Evolutionary conservation across 352 stramenopile genomes (phyloP).

Genomic region (Phytophthora citrophthora): DNA sequence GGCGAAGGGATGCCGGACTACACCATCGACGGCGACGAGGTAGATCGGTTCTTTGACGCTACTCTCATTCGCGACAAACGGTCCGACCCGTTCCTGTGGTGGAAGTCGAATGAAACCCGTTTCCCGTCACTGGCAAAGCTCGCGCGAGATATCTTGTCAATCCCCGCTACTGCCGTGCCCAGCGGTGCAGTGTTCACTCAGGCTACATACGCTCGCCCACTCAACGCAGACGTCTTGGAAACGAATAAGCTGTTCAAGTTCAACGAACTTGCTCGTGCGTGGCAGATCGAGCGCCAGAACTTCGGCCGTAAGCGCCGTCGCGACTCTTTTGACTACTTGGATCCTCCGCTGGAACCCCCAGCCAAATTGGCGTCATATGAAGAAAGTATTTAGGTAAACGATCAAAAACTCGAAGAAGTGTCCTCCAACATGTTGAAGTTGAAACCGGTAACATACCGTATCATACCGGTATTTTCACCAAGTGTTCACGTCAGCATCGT

Average conservation of each 20-base stretch:
- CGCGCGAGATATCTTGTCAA: constrained; percentile 76
- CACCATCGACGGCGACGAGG: constrained; percentile 77
- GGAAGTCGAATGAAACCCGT: constrained; percentile 84
- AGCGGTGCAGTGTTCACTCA: constrained; percentile 79
- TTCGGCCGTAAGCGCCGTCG: constrained; percentile 77
- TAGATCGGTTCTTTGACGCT: constrained; percentile 85
- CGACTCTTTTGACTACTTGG: constrained; percentile 81
- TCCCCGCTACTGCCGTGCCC: constrained; percentile 69
- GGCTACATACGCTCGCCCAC: constrained; percentile 59
- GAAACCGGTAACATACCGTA: background rate
- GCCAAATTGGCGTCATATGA: constrained; percentile 79
- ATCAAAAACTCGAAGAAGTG: constrained; percentile 31
- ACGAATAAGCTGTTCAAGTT: constrained; percentile 84
- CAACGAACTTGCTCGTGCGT: constrained; percentile 70
- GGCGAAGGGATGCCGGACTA: constrained; percentile 81
- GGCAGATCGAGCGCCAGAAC: constrained; percentile 81
- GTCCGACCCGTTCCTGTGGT: constrained; percentile 83
- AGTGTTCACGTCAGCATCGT: constrained; percentile 33
- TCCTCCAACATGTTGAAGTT: background rate
- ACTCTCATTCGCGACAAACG: constrained; percentile 83
- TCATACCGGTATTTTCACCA: background rate
- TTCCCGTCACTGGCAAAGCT: constrained; percentile 78
- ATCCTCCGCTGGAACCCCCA: constrained; percentile 59
- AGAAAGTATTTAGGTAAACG: constrained; percentile 87
- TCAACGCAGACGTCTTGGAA: constrained; percentile 65